Evolutionary conservation across 2,329 filamentous ascomycete genomes (phyloP), one percentile per base, ranked within the genome.

Genomic region (Cercospora brassicicola): DNA sequence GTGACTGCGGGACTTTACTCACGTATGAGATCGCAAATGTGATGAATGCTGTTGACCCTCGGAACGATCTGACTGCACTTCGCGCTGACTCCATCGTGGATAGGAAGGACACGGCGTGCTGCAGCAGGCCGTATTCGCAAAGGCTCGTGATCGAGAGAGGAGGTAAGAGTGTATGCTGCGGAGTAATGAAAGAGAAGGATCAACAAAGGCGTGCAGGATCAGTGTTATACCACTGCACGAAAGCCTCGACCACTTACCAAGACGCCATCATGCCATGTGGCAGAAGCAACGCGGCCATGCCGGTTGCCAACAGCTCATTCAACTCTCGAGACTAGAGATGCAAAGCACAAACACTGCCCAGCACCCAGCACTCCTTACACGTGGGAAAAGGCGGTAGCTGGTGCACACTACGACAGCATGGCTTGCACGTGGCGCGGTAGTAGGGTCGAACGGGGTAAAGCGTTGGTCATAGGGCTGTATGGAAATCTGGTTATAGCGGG

Each of bases 31-130:
- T 62, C 48, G 67, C 69, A 20, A 71, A 70, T n/a, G 72, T 69
- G 39, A 74, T 72, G 64, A 73, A 70, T 10, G 66, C 51, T 61
- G 65, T 67, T 31, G 73, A 74, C 2, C 71, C 72, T 13, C 71
- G 66, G 18, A 72, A 68, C 8, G 65, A 59, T 48, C 53, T 59
- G 61, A 62, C 18, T 42, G 63, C 53, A 3, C n/a, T 42, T 45
- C 48, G 57, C n/a, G 36, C 18, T 2, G 63, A 26, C 11, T 66
- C 63, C 67, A 68, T 68, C 0, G 55, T 55, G 48, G 9, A 36
- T 23, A 13, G 59, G 2, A 1, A 7, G n/a, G 36, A 39, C 20
- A 15, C 39, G 8, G 10, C 26, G 18, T 23, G 42, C n/a, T 11
- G 23, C 9, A 23, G 20, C 13, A 10, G 3, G 28, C 13, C 23